Percentiles rank a stretch among this genome's conserved stretches.
Conservation (phyloP, 1,139 yeast species). For the Entelexis sorbosivorans region DNA sequence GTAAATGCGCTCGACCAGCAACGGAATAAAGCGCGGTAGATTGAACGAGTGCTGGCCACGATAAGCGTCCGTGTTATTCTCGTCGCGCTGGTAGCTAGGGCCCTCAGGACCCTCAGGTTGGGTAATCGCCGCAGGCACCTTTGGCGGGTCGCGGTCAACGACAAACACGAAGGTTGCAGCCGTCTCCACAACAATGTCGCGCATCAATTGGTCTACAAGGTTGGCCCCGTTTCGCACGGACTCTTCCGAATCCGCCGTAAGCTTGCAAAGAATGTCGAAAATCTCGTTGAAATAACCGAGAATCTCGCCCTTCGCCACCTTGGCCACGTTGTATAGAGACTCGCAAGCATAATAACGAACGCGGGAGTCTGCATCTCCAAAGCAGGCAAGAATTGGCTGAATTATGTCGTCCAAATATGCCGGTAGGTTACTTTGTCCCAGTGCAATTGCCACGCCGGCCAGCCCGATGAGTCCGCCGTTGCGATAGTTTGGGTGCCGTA, state of each 20-base stretch:
- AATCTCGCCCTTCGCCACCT: conserved; percentile 93
- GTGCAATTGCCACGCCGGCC: conserved; percentile 68
- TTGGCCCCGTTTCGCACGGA: conserved; percentile 96
- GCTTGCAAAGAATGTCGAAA: conserved; percentile 77
- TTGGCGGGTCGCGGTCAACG: conserved; percentile 43
- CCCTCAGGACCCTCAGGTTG: conserved; percentile 34
- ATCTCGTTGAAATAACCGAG: conserved; percentile 84
- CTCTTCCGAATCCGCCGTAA: conserved; percentile 84
- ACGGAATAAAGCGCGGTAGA: conserved; percentile 77
- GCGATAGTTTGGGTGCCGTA: conserved; percentile 65
- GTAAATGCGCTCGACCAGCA: conserved; percentile 79
- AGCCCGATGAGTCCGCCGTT: conserved; percentile 68
- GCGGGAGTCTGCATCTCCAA: conserved; percentile 92
- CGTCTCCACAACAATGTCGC: conserved; percentile 91
- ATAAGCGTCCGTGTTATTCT: neutral
- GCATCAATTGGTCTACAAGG: conserved; percentile 74
- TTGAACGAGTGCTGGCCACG: conserved; percentile 48
- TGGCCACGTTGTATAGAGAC: conserved; percentile 88
- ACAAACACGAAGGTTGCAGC: conserved; percentile 86
- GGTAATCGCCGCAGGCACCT: conserved; percentile 34
- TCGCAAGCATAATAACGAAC: conserved; percentile 97
- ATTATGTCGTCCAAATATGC: conserved; percentile 72
- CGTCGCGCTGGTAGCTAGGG: conserved; percentile 14
- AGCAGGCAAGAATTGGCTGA: conserved; percentile 89
- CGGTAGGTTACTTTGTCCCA: conserved; percentile 61